These are phyloP conservation scores for Hyphodiscus hymeniophilus DNA, from an alignment of 495 filamentous ascomycete genomes.

Conservation along the genomic window DNA sequence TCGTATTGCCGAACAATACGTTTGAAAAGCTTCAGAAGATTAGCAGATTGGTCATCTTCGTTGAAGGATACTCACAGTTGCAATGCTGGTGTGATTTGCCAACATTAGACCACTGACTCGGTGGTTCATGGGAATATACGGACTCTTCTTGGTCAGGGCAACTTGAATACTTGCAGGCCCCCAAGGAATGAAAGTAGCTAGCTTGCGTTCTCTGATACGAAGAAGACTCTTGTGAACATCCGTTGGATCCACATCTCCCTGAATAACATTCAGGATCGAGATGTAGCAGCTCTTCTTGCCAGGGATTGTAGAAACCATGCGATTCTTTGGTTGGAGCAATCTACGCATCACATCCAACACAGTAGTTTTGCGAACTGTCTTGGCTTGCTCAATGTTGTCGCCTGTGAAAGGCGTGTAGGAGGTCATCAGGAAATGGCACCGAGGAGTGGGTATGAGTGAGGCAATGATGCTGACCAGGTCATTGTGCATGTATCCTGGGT, in stretches of 20 bases:
- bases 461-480: conserved; percentile 95
- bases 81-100: conserved; percentile 95
- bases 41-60: neutral
- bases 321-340: conserved; percentile 92
- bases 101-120: conserved; percentile 96
- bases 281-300: conserved; percentile 98
- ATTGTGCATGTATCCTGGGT: conserved; percentile 99
- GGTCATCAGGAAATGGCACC: conserved; percentile 96
- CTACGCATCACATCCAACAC: conserved; percentile 96
- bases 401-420: conserved; percentile 96
- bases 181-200: conserved; percentile 98
- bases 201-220: conserved; percentile 85
- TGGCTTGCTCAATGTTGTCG: conserved; percentile 90
- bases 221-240: conserved; percentile 97
- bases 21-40: conserved; percentile 62
- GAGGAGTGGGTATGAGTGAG: conserved; percentile 89
- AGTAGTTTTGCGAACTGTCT: conserved; percentile 95
- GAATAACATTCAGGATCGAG: conserved; percentile 96
- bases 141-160: conserved; percentile 89
- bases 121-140: conserved; percentile 84
- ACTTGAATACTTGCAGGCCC: conserved; percentile 98
- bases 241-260: conserved; percentile 94
- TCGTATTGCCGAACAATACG: conserved; percentile 86
- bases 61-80: conserved; percentile 49
- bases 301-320: conserved; percentile 95